These are phyloP conservation scores for Acanthamoeba healyi DNA, from an alignment of 208 protist genomes.

Conservation along the genomic window DNA sequence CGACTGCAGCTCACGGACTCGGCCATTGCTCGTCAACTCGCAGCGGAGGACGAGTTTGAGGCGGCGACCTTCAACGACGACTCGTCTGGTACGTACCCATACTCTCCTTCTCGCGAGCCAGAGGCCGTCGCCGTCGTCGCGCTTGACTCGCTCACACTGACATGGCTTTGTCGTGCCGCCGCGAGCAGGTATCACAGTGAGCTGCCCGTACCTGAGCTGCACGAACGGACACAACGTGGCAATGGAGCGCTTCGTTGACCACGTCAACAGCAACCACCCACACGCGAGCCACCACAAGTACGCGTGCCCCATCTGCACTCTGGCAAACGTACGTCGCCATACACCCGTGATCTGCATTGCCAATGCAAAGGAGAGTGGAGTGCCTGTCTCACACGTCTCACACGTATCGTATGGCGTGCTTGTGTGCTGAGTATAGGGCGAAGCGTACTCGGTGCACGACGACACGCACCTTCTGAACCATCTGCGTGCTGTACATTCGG, in stretches of 20 bases:
- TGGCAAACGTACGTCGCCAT: neutral
- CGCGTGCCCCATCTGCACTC: neutral
- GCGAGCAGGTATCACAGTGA: neutral
- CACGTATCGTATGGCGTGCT: neutral
- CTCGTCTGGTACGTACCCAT: neutral
- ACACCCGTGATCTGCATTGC: too few relatives aligned
- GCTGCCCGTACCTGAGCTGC: neutral
- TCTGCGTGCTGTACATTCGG: neutral
- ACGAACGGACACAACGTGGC: neutral
- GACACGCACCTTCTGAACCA: neutral
- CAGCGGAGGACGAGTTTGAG: neutral
- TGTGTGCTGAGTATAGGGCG: neutral
- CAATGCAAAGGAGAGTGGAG: too few relatives aligned
- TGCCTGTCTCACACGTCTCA: neutral
- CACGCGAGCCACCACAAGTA: neutral
- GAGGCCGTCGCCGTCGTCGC: too few relatives aligned
- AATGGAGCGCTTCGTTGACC: neutral
- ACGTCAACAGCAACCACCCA: neutral
- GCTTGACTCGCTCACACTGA: neutral
- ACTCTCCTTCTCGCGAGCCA: too few relatives aligned
- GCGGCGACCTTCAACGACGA: neutral
- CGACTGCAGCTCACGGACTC: neutral
- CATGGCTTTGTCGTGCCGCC: neutral
- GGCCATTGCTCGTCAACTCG: neutral
- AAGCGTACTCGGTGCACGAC: neutral